These are phyloP conservation scores for Aspergillus proliferans DNA, from an alignment of 2,329 filamentous ascomycete species.

Conservation along the genomic window DNA sequence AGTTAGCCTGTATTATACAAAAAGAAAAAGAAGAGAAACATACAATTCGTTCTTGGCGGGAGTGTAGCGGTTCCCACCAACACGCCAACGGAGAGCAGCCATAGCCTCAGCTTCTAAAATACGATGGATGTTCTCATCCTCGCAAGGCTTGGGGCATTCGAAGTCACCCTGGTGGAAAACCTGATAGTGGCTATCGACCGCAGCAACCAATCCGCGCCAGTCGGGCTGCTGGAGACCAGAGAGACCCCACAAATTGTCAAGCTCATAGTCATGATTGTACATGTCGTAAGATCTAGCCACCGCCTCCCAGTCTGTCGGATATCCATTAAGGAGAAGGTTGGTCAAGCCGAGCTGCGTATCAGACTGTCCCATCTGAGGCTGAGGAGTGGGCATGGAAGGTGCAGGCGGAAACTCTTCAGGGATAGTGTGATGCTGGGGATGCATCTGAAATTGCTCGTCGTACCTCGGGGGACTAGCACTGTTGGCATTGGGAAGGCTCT, in stretches of 20 bases:
- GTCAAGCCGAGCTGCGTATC: slow-evolving; percentile 27
- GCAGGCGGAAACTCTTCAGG: slow-evolving; percentile 17
- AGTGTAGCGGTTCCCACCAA: slow-evolving; percentile 25
- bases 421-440: slow-evolving; percentile 18
- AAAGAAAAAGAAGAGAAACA: slow-evolving; percentile 8
- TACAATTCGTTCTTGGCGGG: slow-evolving; percentile 38
- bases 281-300: slow-evolving; percentile 31
- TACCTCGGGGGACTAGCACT: slow-evolving; percentile 15
- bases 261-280: slow-evolving; percentile 35
- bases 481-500: slow-evolving; percentile 24
- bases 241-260: slow-evolving; percentile 37
- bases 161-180: slow-evolving; percentile 32
- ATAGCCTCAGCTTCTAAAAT: slow-evolving; percentile 31
- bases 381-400: slow-evolving; percentile 13
- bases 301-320: slow-evolving; percentile 33
- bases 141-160: slow-evolving; percentile 26
- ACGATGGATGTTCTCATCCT: slow-evolving; percentile 29
- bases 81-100: slow-evolving; percentile 29
- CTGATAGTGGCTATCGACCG: slow-evolving; percentile 40
- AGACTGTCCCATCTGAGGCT: slow-evolving; percentile 18
- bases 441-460: slow-evolving; percentile 29
- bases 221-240: slow-evolving; percentile 37
- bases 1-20: slow-evolving; percentile 13
- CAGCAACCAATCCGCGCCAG: slow-evolving; percentile 39
- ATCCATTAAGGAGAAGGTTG: slow-evolving; percentile 32